Evolutionary conservation across 108 stramenopile genomes (phyloP).

Genomic region (Parietichytrium sp.): DNA sequence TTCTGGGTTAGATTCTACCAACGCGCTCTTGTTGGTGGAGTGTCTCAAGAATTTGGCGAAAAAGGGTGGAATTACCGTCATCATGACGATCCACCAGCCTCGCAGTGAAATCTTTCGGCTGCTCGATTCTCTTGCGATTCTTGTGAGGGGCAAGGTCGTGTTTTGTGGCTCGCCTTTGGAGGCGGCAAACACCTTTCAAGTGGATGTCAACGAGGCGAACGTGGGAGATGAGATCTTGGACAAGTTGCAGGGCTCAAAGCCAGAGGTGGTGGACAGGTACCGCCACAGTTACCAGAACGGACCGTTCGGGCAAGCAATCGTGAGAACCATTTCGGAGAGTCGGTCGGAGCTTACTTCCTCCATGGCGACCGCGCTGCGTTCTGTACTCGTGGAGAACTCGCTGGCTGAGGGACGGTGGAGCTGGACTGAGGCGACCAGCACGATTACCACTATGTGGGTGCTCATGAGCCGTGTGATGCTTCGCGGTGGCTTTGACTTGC

Average conservation of each 20-base stretch:
- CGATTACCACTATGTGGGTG: not conserved
- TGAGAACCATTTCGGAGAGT: not conserved
- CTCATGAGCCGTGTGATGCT: not conserved
- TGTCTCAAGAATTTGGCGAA: slow-evolving; percentile 69
- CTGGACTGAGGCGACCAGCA: slow-evolving; percentile 3
- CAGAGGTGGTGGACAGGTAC: not conserved
- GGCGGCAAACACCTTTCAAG: not conserved
- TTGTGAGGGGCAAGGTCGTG: slow-evolving; percentile 45
- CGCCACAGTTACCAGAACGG: not conserved
- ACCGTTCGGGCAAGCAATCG: not conserved
- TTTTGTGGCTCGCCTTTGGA: not conserved
- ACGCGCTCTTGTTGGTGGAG: slow-evolving; percentile 66
- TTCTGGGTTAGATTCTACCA: slow-evolving; percentile 75
- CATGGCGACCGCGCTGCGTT: not conserved
- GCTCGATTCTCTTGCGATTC: slow-evolving; percentile 69
- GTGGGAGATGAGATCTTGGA: slow-evolving; percentile 17
- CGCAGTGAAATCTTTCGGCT: slow-evolving; percentile 76
- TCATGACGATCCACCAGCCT: slow-evolving; percentile 86
- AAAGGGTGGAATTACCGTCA: slow-evolving; percentile 69
- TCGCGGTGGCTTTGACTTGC: slow-evolving; percentile 28
- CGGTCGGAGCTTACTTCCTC: not conserved
- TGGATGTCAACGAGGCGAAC: not conserved
- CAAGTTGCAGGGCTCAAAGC: not conserved
- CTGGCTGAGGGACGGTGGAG: slow-evolving; percentile 30
- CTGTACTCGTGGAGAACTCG: slow-evolving; percentile 14